A percentile compares a stretch with the other conserved stretches of the same genome.
phyloP scores from a whole-genome alignment of 2,329 filamentous ascomycete species.

The Colletotrichum agaves region DNA sequence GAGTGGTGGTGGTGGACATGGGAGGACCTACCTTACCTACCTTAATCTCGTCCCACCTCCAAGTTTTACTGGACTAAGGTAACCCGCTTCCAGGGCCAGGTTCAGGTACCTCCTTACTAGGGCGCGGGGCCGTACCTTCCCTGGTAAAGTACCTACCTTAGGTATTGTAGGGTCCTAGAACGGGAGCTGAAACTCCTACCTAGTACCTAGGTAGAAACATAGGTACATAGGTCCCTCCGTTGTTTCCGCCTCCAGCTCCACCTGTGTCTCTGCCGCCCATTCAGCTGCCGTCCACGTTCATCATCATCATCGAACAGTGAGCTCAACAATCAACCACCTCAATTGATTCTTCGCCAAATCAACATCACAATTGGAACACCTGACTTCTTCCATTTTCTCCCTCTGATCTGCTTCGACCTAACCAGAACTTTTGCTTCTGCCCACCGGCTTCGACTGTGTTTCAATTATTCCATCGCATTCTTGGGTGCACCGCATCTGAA shows the following conservation, averaged over 20 bases:
- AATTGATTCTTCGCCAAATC: background rate
- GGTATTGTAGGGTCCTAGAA: no score
- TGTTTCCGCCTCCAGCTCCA: slow-evolving; percentile 5
- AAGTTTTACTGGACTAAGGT: slow-evolving; percentile 1
- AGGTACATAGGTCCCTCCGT: background rate
- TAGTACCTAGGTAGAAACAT: no score
- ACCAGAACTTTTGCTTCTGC: background rate
- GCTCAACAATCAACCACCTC: background rate
- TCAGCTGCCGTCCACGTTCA: background rate
- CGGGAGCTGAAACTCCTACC: background rate
- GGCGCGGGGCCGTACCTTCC: no score
- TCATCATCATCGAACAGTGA: background rate
- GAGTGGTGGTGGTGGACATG: background rate
- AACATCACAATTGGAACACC: background rate
- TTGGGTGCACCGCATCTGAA: background rate
- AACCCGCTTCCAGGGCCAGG: slow-evolving; percentile 20
- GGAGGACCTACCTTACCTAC: slow-evolving; percentile 16
- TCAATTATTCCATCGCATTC: background rate
- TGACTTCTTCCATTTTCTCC: background rate
- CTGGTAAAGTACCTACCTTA: no score
- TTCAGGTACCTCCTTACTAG: slow-evolving; percentile 3
- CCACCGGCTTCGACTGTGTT: background rate
- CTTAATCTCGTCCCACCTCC: slow-evolving; percentile 16
- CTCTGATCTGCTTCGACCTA: background rate
- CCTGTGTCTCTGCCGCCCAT: background rate